phyloP scores from a whole-genome alignment of 345 rosid species.

The Mallotus nudiflorus region DNA sequence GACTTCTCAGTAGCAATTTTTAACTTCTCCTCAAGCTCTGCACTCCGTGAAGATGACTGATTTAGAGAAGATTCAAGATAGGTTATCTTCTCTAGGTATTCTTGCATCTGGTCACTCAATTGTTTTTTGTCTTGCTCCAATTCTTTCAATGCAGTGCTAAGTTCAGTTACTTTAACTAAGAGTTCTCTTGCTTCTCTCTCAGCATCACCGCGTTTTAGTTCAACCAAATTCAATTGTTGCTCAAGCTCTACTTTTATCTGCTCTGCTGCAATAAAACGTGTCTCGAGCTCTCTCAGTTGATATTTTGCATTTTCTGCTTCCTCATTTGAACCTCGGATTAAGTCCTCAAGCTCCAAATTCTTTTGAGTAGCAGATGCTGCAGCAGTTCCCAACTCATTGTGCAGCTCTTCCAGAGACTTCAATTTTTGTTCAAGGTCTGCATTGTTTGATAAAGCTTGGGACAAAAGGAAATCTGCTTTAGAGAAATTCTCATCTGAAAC shows the following conservation, averaged over 20 bases:
- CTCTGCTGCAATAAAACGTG: slow-evolving; percentile 56
- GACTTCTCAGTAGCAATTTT: slow-evolving; percentile 51
- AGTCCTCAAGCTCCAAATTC: slow-evolving; percentile 71
- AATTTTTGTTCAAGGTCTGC: slow-evolving; percentile 73
- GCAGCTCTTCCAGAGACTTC: slow-evolving; percentile 68
- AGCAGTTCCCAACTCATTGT: slow-evolving; percentile 54
- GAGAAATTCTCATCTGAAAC: slow-evolving; percentile 59
- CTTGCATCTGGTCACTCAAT: slow-evolving; percentile 44
- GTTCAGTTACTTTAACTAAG: slow-evolving; percentile 56
- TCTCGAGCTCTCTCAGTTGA: slow-evolving; percentile 68
- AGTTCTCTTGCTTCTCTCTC: slow-evolving; percentile 58
- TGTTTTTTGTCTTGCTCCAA: slow-evolving; percentile 64
- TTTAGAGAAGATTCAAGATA: slow-evolving; percentile 59
- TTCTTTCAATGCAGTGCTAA: slow-evolving; percentile 44
- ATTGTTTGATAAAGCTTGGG: slow-evolving; percentile 66
- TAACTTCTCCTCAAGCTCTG: slow-evolving; percentile 65
- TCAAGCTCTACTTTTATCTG: slow-evolving; percentile 77
- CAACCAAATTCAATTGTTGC: slow-evolving; percentile 55
- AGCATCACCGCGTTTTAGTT: slow-evolving; percentile 51
- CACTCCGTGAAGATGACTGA: slow-evolving; percentile 40
- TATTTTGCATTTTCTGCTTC: slow-evolving; percentile 66
- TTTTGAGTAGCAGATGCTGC: slow-evolving; percentile 69
- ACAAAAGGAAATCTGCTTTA: slow-evolving; percentile 63
- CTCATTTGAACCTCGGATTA: slow-evolving; percentile 52
- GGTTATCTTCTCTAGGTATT: slow-evolving; percentile 48